Evolutionary conservation across 768 basidiomycete species (phyloP), one percentile per base, ranked within the genome.

Genomic region (Coprinopsis cinerea): DNA sequence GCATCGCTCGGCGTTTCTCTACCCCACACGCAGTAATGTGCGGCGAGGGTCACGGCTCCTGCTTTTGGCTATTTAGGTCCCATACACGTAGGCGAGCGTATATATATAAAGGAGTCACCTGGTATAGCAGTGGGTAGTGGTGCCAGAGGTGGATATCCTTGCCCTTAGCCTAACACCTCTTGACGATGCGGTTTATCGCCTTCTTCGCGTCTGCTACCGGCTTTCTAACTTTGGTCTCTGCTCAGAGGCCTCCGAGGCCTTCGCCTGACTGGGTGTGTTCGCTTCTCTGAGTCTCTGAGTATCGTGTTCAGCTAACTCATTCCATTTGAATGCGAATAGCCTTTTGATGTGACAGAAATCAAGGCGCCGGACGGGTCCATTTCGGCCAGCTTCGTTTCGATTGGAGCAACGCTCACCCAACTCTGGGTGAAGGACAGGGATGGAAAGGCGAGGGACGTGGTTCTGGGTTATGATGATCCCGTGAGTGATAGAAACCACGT

Each of bases 381-480:
- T 50, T 73, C 69, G 3, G 81, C 79, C 14, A 79, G 74, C 44
- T 80, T 82, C 52, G 76, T 82, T 13, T 73, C 75, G 2, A 68
- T 78, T 48, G 80, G 81, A 3, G 75, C 79, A 23, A 79, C 77
- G 1, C 55, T 81, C 59, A 78, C 77, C 2, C 73, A 79, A 52
- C 61, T 82, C 2, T 77, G 74, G 74, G 77, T 79, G 2, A 75
- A 76, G 51, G 78, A 80, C 58, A 76, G 68, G 59, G 54, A 65
- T 47, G 75, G 76, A 2, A 66, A 67, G n/a, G 51, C 65, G 4
- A 65, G 74, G 41, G 79, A 82, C 59, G 71, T 83, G 9, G 65
- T 81, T n/a, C 65, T 81, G 1, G 79, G 80, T 1, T 82, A 78
- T 53, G 78, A 81, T 53, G 73, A 81, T 55, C 75, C 74, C 48